Evolutionary conservation across 2,329 filamentous ascomycete species (phyloP).

Genomic region (Amauroascus verrucosus): DNA sequence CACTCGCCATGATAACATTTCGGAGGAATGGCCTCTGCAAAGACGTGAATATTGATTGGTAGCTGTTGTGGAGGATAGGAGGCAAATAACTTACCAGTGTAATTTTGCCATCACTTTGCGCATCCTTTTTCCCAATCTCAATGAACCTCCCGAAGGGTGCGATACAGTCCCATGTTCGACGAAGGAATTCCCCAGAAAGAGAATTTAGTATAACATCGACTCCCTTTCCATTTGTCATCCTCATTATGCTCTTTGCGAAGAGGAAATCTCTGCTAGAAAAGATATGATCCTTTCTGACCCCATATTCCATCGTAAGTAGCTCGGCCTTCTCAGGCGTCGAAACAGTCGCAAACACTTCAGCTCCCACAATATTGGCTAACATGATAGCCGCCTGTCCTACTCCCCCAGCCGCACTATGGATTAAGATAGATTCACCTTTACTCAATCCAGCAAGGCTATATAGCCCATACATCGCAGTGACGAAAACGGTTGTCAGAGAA

Average conservation of each 20-base stretch:
- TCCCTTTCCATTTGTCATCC: conserved; percentile 13
- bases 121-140: conserved; percentile 15
- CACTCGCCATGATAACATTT: conserved; percentile 17
- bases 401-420: conserved; percentile 19
- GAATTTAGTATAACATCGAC: conserved; percentile 18
- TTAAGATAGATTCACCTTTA: conserved; percentile 18
- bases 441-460: conserved; percentile 12
- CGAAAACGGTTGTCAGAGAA: conserved; percentile 12
- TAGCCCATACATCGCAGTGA: conserved; percentile 15
- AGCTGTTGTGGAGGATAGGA: not conserved
- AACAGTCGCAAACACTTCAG: conserved; percentile 20
- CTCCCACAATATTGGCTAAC: conserved; percentile 17
- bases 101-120: conserved; percentile 4
- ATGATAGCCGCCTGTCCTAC: conserved; percentile 19
- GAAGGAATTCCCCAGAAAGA: conserved; percentile 14
- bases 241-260: conserved; percentile 15
- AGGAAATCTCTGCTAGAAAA: conserved; percentile 12
- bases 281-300: conserved; percentile 14
- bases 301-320: conserved; percentile 14
- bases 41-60: not conserved
- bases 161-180: conserved; percentile 13
- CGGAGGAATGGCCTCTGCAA: conserved; percentile 14
- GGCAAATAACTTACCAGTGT: conserved; percentile 3
- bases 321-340: conserved; percentile 15
- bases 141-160: conserved; percentile 16